Conservation (phyloP, 148 eudicot genomes). For the Chenopodium berlandieri region DNA sequence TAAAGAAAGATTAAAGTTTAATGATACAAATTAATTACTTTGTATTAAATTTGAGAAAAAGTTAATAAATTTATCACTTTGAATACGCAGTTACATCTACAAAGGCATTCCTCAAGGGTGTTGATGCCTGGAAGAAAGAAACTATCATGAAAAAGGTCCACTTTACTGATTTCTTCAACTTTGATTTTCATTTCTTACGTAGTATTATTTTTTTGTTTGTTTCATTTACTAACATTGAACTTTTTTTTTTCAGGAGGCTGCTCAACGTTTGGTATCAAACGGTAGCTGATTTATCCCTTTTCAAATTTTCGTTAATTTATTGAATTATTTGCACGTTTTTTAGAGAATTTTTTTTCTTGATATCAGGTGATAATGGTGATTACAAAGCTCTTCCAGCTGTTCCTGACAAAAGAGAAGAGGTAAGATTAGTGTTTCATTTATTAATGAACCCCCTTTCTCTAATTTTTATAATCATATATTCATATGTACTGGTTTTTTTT, state of each 20-base stretch:
- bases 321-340: neutral
- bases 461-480: too few relatives aligned
- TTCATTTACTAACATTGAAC: constrained; percentile 7
- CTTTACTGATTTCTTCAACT: constrained; percentile 6
- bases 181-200: neutral
- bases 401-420: constrained; percentile 27
- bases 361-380: constrained; percentile 23
- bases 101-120: constrained; percentile 60
- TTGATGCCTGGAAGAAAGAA: constrained; percentile 74
- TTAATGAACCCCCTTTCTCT: neutral
- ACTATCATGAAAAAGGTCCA: constrained; percentile 56
- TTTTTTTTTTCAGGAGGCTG: constrained; percentile 41
- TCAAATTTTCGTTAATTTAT: neutral
- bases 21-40: neutral
- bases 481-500: too few relatives aligned
- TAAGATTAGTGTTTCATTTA: neutral
- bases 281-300: constrained; percentile 29
- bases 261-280: constrained; percentile 30
- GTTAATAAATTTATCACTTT: neutral
- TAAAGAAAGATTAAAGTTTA: neutral
- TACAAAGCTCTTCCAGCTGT: constrained; percentile 39
- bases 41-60: neutral
- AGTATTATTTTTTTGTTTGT: too few relatives aligned
- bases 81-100: constrained; percentile 50
- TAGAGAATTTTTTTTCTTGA: neutral